These are phyloP conservation scores for Gnomoniopsis sp. DNA, from an alignment of 2,329 filamentous ascomycete genomes.

Conservation along the genomic window DNA sequence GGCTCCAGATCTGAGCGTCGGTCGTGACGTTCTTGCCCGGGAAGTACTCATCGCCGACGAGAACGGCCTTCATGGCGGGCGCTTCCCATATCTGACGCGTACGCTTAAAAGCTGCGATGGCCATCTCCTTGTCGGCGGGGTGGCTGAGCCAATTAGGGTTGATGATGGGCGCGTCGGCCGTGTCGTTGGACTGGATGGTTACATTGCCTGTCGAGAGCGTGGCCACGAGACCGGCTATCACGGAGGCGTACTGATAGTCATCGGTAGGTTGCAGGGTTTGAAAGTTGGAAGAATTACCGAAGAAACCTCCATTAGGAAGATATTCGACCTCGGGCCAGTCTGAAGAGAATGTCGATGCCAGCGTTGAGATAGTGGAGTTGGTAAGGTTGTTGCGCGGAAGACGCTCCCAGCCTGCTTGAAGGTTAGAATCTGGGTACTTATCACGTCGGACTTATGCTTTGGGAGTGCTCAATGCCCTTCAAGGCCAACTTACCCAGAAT, in stretches of 20 bases:
- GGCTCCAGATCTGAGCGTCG: constrained; percentile 32
- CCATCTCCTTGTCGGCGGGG: not conserved
- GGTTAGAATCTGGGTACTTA: not conserved
- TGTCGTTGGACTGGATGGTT: constrained; percentile 28
- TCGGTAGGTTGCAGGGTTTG: not conserved
- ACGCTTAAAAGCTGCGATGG: constrained; percentile 23
- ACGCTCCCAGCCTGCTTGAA: not conserved
- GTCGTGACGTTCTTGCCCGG: constrained; percentile 31
- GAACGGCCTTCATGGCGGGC: constrained; percentile 16
- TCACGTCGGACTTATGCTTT: not conserved
- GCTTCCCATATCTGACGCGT: constrained; percentile 18
- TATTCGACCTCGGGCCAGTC: constrained; percentile 15
- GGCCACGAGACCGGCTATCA: not conserved
- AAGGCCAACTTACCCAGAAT: not conserved
- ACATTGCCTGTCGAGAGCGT: constrained; percentile 32
- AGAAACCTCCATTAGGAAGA: not conserved
- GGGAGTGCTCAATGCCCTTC: too few species aligned
- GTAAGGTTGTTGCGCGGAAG: not conserved
- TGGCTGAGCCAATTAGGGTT: constrained; percentile 34
- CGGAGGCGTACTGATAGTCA: not conserved
- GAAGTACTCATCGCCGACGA: constrained; percentile 26
- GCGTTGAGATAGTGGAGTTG: not conserved
- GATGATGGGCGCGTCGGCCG: constrained; percentile 31
- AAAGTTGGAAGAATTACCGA: not conserved
- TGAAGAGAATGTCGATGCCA: not conserved